These are phyloP conservation scores for Goffeauzyma gilvescens DNA, from an alignment of 768 basidiomycete species.

Conservation along the genomic window DNA sequence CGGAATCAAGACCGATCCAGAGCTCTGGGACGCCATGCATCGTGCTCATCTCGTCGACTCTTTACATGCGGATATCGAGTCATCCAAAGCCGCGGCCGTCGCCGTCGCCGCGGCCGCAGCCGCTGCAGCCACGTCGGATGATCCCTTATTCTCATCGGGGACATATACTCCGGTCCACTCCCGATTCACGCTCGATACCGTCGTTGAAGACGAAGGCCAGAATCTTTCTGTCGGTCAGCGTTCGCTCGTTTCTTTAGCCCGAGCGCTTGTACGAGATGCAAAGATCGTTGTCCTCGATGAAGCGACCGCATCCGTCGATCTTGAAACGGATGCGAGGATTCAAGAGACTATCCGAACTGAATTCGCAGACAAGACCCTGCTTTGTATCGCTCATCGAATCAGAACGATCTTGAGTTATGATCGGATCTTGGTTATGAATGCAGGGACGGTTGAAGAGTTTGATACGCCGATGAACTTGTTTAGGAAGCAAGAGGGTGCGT, in stretches of 20 bases:
- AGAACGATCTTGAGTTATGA: constrained; percentile 77
- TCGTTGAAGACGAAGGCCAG: constrained; percentile 67
- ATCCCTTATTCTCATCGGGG: too few relatives aligned
- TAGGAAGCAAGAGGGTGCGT: constrained; percentile 44
- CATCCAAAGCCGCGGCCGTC: neutral
- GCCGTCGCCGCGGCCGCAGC: too few relatives aligned
- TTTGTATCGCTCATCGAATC: constrained; percentile 76
- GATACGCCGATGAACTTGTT: constrained; percentile 58
- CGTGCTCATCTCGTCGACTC: constrained; percentile 57
- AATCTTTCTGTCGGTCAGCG: constrained; percentile 62
- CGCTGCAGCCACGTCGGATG: too few relatives aligned
- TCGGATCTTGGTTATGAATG: constrained; percentile 68
- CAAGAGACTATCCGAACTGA: constrained; percentile 74
- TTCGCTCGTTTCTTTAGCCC: constrained; percentile 65
- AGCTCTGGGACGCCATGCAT: constrained; percentile 70
- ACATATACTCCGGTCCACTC: too few relatives aligned
- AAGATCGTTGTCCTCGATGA: constrained; percentile 54
- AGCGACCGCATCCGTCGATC: constrained; percentile 51
- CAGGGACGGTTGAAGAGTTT: constrained; percentile 63
- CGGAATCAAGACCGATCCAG: constrained; percentile 37
- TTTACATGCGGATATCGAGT: neutral
- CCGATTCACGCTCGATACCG: constrained; percentile 63
- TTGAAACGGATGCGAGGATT: constrained; percentile 77
- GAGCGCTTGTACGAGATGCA: constrained; percentile 70
- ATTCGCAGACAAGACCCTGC: constrained; percentile 64